phyloP scores from a whole-genome alignment of 441 rosid species.

The Melastoma candidum region DNA sequence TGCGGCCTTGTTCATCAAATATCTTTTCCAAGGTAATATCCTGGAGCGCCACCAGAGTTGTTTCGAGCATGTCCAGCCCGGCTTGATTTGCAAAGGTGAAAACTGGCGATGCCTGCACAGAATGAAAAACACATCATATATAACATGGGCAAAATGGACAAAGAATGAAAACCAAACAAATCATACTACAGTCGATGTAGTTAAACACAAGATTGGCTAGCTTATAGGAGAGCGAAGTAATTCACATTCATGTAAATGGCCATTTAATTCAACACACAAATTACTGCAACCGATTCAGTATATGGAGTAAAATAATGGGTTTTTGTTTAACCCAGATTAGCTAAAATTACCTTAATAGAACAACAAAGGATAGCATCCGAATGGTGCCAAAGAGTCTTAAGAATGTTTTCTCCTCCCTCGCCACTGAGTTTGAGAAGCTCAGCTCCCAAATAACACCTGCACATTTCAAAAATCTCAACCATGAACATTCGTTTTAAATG shows the following conservation, averaged over 20 bases:
- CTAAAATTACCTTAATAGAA: slow-evolving; percentile 61
- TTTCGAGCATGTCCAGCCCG: slow-evolving; percentile 93
- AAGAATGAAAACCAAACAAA: slow-evolving; percentile 28
- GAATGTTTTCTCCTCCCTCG: slow-evolving; percentile 68
- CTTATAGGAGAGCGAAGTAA: too few relatives aligned
- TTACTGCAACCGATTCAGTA: too few relatives aligned
- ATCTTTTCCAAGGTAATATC: slow-evolving; percentile 88
- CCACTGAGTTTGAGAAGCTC: slow-evolving; percentile 57
- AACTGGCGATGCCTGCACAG: slow-evolving; percentile 42
- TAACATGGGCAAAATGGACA: background rate
- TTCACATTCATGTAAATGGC: too few relatives aligned
- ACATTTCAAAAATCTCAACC: slow-evolving; percentile 3
- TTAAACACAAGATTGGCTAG: too few relatives aligned
- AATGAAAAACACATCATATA: background rate
- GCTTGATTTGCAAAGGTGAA: slow-evolving; percentile 96
- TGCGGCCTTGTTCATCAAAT: slow-evolving; percentile 88
- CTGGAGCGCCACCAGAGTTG: slow-evolving; percentile 86
- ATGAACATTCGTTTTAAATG: too few relatives aligned
- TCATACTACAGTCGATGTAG: background rate
- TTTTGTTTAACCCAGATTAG: background rate
- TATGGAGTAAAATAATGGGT: too few relatives aligned
- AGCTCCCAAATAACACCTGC: slow-evolving; percentile 83
- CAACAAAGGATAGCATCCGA: slow-evolving; percentile 97
- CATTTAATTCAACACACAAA: too few relatives aligned
- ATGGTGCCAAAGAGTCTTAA: slow-evolving; percentile 88